A percentile compares a stretch with the other conserved stretches of the same genome.
phyloP scores from a whole-genome alignment of 352 stramenopile genomes.

The Globisporangium canariense region DNA sequence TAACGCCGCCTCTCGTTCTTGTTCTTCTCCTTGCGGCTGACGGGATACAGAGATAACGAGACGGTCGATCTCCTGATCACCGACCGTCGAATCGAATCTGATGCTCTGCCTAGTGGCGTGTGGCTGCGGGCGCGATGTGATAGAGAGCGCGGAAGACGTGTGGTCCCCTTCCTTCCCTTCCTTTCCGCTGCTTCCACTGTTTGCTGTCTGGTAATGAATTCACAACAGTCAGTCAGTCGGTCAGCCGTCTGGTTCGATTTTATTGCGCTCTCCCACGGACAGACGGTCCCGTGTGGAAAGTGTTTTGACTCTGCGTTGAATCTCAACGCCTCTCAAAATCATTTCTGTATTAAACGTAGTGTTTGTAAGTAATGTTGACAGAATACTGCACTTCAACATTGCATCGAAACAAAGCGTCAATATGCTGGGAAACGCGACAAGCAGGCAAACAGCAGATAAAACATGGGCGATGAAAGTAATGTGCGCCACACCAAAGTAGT shows the following conservation, averaged over 20 bases:
- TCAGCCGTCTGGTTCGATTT: conserved; percentile 20
- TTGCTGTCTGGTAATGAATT: conserved; percentile 7
- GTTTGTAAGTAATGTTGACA: too few relatives aligned
- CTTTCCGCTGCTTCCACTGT: background rate
- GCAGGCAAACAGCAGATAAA: too few relatives aligned
- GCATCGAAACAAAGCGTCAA: too few relatives aligned
- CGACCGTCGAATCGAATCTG: background rate
- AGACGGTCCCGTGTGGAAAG: conserved; percentile 5
- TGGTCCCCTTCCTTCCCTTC: conserved; percentile 1
- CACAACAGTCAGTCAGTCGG: background rate
- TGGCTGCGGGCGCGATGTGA: background rate
- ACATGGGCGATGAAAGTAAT: background rate
- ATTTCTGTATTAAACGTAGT: background rate
- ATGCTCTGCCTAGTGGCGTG: background rate
- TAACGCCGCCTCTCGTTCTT: background rate
- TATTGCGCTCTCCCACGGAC: conserved; percentile 12
- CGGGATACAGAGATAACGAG: background rate
- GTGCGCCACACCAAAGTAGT: conserved; percentile 5
- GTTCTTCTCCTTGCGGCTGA: background rate
- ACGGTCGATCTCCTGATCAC: background rate
- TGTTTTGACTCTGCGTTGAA: background rate
- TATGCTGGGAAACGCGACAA: too few relatives aligned
- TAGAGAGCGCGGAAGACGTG: background rate
- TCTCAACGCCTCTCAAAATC: background rate
- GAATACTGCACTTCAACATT: too few relatives aligned